Percentiles rank a stretch among this genome's conserved stretches.
These are phyloP conservation scores for Ceratobasidium sp. DNA, from an alignment of 1,284 basidiomycete genomes.

Conservation along the genomic window DNA sequence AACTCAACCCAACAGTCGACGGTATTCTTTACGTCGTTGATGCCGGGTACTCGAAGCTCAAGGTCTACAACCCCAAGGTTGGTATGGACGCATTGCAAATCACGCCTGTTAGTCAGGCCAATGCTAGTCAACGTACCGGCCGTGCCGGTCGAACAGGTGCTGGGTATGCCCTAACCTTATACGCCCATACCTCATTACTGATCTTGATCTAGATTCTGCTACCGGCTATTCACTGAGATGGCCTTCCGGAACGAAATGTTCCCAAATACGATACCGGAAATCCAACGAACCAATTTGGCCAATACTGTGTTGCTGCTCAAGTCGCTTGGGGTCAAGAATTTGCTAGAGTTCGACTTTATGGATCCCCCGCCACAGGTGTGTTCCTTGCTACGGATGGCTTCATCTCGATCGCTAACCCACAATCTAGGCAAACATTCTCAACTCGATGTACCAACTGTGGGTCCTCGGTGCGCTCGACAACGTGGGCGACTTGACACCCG, in stretches of 20 bases:
- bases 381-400: background rate
- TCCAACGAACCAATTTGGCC: conserved; percentile 95
- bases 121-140: conserved; percentile 93
- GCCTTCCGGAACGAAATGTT: conserved; percentile 96
- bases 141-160: conserved; percentile 95
- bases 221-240: conserved; percentile 96
- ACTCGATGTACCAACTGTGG: conserved; percentile 99
- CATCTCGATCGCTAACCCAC: conserved; percentile 13
- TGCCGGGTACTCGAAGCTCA: conserved; percentile 95
- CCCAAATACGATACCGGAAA: conserved; percentile 96
- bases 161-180: conserved; percentile 62
- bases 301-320: conserved; percentile 96
- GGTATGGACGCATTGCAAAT: conserved; percentile 99
- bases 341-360: conserved; percentile 99
- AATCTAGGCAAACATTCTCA: conserved; percentile 84
- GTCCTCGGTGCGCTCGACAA: conserved; percentile 97
- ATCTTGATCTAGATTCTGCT: conserved; percentile 74
- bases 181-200: conserved; percentile 15
- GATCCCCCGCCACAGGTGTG: conserved; percentile 79
- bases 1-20: conserved; percentile 67
- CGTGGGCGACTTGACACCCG: conserved; percentile 91
- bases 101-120: conserved; percentile 97
- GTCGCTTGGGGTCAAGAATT: conserved; percentile 90
- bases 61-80: conserved; percentile 98
- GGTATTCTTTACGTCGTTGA: conserved; percentile 98